A percentile compares a stretch with the other conserved stretches of the same genome.
Conservation (phyloP, 805 yeast genomes). For the Komagataella phaffii region DNA sequence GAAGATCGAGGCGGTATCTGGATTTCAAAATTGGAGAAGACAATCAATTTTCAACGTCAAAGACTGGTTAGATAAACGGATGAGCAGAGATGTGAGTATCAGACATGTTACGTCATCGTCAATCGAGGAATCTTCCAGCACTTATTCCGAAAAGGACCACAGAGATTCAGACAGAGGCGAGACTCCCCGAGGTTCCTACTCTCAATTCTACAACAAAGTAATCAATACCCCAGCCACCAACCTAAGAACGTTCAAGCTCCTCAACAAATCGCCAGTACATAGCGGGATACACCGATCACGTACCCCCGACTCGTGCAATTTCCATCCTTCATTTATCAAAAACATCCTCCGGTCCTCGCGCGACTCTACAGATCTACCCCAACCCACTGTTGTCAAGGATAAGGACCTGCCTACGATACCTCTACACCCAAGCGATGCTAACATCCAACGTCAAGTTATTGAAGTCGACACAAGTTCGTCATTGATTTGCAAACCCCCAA, state of each 20-base stretch:
- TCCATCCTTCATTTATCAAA: not conserved
- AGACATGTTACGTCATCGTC: not conserved
- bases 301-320: not conserved
- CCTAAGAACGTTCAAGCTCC: not conserved
- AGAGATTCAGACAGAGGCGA: not conserved
- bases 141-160: not conserved
- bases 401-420: not conserved
- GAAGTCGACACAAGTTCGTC: not conserved
- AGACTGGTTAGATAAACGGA: not conserved
- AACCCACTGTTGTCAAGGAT: not conserved
- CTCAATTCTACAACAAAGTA: not conserved
- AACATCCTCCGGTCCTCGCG: not conserved
- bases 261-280: not conserved
- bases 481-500: not conserved
- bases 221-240: not conserved
- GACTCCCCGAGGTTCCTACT: not conserved
- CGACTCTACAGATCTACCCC: not conserved
- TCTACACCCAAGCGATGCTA: not conserved
- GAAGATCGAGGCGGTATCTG: not conserved
- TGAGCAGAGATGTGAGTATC: not conserved
- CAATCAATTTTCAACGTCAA: not conserved
- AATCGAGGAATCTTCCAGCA: not conserved
- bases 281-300: not conserved
- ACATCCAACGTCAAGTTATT: not conserved
- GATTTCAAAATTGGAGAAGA: not conserved